Conservation (phyloP, 2,329 filamentous ascomycete genomes). For the Colletotrichum musicola region DNA sequence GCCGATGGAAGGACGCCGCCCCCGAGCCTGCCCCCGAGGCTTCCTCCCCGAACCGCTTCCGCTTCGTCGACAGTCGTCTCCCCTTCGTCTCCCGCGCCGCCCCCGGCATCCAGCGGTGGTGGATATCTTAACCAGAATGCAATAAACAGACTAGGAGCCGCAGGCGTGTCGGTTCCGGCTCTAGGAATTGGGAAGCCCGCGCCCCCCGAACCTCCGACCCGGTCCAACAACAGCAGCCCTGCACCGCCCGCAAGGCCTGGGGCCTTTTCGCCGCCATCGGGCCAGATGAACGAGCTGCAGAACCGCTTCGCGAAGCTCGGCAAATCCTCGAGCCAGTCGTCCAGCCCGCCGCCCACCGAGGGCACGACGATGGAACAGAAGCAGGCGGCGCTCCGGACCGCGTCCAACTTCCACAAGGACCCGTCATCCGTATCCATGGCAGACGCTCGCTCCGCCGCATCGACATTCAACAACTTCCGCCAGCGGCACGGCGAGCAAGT, state of each 20-base stretch:
- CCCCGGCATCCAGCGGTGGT: conserved; percentile 48
- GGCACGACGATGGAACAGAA: conserved; percentile 76
- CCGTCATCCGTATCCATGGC: conserved; percentile 71
- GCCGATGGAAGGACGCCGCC: conserved; percentile 49
- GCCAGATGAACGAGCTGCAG: conserved; percentile 75
- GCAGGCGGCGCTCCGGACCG: conserved; percentile 73
- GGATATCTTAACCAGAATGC: conserved; percentile 67
- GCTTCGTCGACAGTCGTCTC: conserved; percentile 39
- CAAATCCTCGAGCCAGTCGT: conserved; percentile 47
- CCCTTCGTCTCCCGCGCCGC: conserved; percentile 57
- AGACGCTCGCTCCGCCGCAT: conserved; percentile 69
- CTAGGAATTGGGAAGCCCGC: conserved; percentile 74
- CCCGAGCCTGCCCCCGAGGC: conserved; percentile 79
- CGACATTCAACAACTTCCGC: conserved; percentile 76
- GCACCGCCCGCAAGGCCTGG: conserved; percentile 44
- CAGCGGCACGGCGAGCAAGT: conserved; percentile 78
- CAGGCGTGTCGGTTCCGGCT: conserved; percentile 83
- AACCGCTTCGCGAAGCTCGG: conserved; percentile 72
- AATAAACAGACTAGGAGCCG: conserved; percentile 74
- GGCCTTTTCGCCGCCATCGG: conserved; percentile 39
- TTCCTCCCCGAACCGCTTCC: conserved; percentile 64
- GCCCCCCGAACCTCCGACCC: conserved; percentile 39
- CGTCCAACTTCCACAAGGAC: conserved; percentile 69
- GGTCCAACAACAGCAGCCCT: conserved; percentile 46
- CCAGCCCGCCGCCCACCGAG: conserved; percentile 50